Evolutionary conservation across 2,329 filamentous ascomycete species (phyloP).

Genomic region (Pleurostoma richardsiae): DNA sequence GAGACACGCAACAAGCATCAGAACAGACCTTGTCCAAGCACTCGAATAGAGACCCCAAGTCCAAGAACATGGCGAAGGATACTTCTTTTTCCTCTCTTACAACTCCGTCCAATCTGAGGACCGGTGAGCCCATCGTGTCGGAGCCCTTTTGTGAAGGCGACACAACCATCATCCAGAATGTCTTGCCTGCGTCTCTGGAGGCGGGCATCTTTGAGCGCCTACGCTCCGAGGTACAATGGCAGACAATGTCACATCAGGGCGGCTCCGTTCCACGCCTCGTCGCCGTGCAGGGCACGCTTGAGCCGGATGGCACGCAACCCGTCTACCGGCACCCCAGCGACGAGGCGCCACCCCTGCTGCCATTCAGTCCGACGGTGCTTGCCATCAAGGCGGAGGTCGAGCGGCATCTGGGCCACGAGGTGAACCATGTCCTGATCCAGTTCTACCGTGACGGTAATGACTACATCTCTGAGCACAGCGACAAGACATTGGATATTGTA

Average conservation of each 20-base stretch:
- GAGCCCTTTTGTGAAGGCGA: constrained; percentile 73
- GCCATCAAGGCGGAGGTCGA: constrained; percentile 66
- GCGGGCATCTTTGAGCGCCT: constrained; percentile 64
- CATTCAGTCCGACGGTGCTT: constrained; percentile 71
- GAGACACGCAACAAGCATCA: too few species aligned
- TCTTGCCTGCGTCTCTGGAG: constrained; percentile 56
- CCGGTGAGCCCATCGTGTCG: constrained; percentile 18
- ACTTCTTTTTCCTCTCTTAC: background rate
- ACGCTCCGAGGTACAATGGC: constrained; percentile 75
- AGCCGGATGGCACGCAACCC: constrained; percentile 67
- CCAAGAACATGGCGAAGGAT: constrained; percentile 10
- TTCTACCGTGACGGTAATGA: constrained; percentile 85
- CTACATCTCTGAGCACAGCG: constrained; percentile 93
- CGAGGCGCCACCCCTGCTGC: constrained; percentile 70
- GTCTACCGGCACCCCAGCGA: constrained; percentile 95
- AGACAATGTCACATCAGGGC: constrained; percentile 86
- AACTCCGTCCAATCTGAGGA: too few species aligned
- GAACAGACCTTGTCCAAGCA: too few species aligned
- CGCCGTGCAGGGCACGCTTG: constrained; percentile 75
- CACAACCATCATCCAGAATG: constrained; percentile 65
- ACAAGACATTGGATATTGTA: constrained; percentile 91
- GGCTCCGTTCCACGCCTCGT: constrained; percentile 89
- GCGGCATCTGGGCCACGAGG: constrained; percentile 64
- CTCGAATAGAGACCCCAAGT: too few species aligned
- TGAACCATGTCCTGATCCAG: constrained; percentile 93